Evolutionary conservation across 1,284 basidiomycete genomes (phyloP).

Genomic region (Lentinula novae-zelandiae): DNA sequence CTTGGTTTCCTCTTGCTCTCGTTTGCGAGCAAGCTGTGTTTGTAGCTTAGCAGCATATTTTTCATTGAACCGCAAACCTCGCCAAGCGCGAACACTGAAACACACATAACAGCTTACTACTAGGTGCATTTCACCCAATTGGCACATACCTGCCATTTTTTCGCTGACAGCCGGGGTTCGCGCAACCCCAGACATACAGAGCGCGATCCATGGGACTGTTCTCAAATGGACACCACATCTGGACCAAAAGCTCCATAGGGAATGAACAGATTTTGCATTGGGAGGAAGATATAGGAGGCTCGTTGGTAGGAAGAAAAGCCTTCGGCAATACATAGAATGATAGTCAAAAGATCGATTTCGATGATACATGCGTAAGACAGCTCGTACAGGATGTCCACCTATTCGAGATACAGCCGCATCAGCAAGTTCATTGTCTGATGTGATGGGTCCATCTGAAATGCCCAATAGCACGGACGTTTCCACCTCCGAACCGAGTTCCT

Average conservation of each 20-base stretch:
- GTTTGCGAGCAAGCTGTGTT: conserved; percentile 34
- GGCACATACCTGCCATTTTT: conserved; percentile 60
- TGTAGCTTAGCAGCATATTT: conserved; percentile 70
- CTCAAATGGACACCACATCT: conserved; percentile 79
- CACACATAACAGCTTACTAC: background rate
- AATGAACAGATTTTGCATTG: conserved; percentile 66
- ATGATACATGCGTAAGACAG: conserved; percentile 37
- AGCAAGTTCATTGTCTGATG: conserved; percentile 48
- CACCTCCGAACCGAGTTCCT: conserved; percentile 48
- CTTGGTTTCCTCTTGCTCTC: conserved; percentile 37
- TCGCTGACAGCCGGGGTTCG: conserved; percentile 62
- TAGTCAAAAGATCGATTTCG: conserved; percentile 33
- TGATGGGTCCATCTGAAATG: conserved; percentile 68
- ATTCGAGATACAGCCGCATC: conserved; percentile 75
- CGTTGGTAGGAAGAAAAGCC: conserved; percentile 53
- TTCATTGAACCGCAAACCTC: conserved; percentile 66
- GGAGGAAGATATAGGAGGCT: conserved; percentile 52
- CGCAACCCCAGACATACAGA: conserved; percentile 63
- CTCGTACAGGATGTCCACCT: conserved; percentile 76
- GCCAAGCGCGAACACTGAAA: conserved; percentile 71
- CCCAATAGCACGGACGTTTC: conserved; percentile 75
- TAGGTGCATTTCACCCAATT: conserved; percentile 13
- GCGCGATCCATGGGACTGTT: conserved; percentile 73
- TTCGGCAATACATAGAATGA: conserved; percentile 26
- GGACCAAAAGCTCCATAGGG: conserved; percentile 75